phyloP scores from a whole-genome alignment of 2,329 filamentous ascomycete genomes.

The Dactylellina drechsleri region DNA sequence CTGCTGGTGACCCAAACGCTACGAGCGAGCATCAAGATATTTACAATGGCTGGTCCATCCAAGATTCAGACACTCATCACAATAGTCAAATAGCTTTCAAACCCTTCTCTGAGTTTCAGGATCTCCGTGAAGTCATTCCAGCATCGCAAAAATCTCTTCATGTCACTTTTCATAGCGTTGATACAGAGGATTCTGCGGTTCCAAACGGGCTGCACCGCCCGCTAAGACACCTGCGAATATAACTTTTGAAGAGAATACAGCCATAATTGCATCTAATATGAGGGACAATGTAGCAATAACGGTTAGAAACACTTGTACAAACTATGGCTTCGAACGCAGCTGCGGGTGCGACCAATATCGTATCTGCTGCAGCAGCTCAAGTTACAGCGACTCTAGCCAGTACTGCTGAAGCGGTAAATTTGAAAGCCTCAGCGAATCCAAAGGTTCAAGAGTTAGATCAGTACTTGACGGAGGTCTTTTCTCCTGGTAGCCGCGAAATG shows the following conservation, averaged over 20 bases:
- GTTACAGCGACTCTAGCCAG: conserved; percentile 4
- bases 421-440: background rate
- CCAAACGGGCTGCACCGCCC: background rate
- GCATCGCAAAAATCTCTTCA: conserved; percentile 10
- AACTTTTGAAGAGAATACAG: conserved; percentile 10
- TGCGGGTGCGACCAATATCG: conserved; percentile 7
- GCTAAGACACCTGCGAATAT: conserved; percentile 5
- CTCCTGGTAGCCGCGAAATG: too few relatives aligned
- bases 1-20: background rate
- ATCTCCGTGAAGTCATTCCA: conserved; percentile 1
- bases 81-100: conserved; percentile 9
- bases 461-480: too few relatives aligned
- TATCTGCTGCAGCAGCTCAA: conserved; percentile 6
- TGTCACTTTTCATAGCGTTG: background rate
- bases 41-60: conserved; percentile 1
- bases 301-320: conserved; percentile 2
- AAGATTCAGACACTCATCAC: background rate
- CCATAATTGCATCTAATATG: conserved; percentile 9
- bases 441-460: conserved; percentile 3
- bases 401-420: background rate
- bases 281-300: conserved; percentile 4
- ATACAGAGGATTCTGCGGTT: conserved; percentile 14
- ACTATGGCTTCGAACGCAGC: conserved; percentile 8
- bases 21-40: conserved; percentile 4
- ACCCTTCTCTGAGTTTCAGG: conserved; percentile 11